Conservation (phyloP, 176 grass and related monocot genomes). For the Oryza australiensis region DNA sequence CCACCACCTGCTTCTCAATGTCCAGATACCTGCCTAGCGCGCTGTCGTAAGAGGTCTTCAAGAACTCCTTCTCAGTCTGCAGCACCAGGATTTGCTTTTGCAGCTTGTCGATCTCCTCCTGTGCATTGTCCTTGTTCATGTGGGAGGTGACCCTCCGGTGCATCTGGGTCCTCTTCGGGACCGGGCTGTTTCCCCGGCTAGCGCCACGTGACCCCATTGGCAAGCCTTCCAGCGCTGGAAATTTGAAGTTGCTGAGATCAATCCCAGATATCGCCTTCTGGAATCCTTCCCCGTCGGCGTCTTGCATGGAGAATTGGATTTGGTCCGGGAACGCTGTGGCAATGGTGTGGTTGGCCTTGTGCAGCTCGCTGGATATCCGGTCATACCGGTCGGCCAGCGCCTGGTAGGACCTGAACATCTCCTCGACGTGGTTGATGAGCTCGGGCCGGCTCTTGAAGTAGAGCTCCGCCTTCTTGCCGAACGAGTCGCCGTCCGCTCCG, state of each 20-base stretch:
- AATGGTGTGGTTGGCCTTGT: conserved; percentile 97
- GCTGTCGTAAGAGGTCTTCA: conserved; percentile 74
- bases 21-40: conserved; percentile 64
- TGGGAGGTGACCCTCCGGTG: conserved; percentile 52
- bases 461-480: conserved; percentile 88
- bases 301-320: conserved; percentile 69
- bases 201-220: conserved; percentile 36
- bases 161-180: conserved; percentile 40
- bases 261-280: conserved; percentile 53
- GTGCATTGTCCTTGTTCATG: conserved; percentile 70
- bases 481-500: conserved; percentile 77
- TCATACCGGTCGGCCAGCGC: conserved; percentile 72
- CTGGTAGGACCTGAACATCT: conserved; percentile 72
- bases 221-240: conserved; percentile 44
- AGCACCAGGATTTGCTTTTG: conserved; percentile 77
- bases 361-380: conserved; percentile 71
- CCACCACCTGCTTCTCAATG: conserved; percentile 67
- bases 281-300: conserved; percentile 46
- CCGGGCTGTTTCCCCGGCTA: conserved; percentile 28
- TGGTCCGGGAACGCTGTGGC: conserved; percentile 81
- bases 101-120: conserved; percentile 73
- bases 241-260: conserved; percentile 50
- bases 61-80: conserved; percentile 81
- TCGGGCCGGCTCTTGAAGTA: conserved; percentile 87
- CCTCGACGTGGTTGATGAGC: conserved; percentile 83